Evolutionary conservation across 1,284 basidiomycete genomes (phyloP).

Genomic region (Microbotryum silenes-acaulis): DNA sequence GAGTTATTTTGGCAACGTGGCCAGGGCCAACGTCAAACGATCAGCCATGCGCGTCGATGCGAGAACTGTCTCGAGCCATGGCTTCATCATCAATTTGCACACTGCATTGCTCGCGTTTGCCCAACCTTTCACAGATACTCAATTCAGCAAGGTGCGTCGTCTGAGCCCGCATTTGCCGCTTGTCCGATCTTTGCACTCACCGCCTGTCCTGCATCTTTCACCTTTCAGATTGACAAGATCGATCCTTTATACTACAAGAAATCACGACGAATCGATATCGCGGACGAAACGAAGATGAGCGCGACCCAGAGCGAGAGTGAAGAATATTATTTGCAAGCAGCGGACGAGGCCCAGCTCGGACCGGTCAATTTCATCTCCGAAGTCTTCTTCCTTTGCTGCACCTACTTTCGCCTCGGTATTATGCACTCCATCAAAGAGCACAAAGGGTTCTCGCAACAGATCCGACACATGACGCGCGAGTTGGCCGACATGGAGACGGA

Average conservation of each 20-base stretch:
- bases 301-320: conserved; percentile 76
- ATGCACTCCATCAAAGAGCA: conserved; percentile 68
- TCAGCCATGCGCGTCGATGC: conserved; percentile 88
- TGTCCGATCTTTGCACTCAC: not conserved
- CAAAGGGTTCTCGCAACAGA: conserved; percentile 60
- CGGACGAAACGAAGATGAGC: conserved; percentile 84
- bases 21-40: conserved; percentile 72
- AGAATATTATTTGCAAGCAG: conserved; percentile 53
- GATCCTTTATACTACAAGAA: conserved; percentile 65
- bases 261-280: conserved; percentile 59
- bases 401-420: conserved; percentile 78
- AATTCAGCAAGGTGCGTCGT: conserved; percentile 66
- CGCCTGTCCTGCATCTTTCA: not conserved
- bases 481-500: conserved; percentile 53
- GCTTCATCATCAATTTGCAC: conserved; percentile 88
- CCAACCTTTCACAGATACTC: conserved; percentile 94
- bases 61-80: conserved; percentile 77
- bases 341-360: not conserved
- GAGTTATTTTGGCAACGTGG: conserved; percentile 67
- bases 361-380: conserved; percentile 82
- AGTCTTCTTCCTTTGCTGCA: conserved; percentile 79
- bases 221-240: conserved; percentile 73
- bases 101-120: conserved; percentile 74
- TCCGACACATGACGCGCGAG: conserved; percentile 36
- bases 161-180: not conserved